These are phyloP conservation scores for Pisolithus sp. DNA, from an alignment of 768 basidiomycete species.

Conservation along the genomic window DNA sequence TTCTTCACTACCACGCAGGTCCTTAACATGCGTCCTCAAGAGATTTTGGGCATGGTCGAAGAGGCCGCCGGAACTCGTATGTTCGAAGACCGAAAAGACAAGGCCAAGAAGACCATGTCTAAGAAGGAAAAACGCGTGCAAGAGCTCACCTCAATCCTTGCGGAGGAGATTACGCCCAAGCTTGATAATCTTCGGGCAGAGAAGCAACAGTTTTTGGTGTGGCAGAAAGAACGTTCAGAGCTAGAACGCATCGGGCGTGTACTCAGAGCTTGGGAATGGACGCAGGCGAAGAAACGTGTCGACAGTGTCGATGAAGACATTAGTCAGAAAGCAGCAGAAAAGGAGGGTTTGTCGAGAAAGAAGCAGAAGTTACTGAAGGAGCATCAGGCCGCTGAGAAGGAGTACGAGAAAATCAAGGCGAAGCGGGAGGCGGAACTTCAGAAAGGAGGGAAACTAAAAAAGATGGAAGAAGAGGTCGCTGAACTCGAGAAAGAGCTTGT, in stretches of 20 bases:
- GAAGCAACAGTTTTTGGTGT: slow-evolving; percentile 83
- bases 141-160: slow-evolving; percentile 73
- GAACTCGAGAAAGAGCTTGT: slow-evolving; percentile 74
- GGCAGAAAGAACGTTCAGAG: slow-evolving; percentile 83
- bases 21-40: slow-evolving; percentile 96
- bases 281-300: slow-evolving; percentile 47
- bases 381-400: slow-evolving; percentile 58
- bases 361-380: slow-evolving; percentile 50
- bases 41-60: slow-evolving; percentile 97
- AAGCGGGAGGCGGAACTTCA: slow-evolving; percentile 81
- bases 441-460: slow-evolving; percentile 89
- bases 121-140: slow-evolving; percentile 97
- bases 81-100: slow-evolving; percentile 98
- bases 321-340: slow-evolving; percentile 41
- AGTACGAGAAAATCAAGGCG: slow-evolving; percentile 57
- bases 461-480: slow-evolving; percentile 73
- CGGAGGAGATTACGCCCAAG: slow-evolving; percentile 92
- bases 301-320: slow-evolving; percentile 53
- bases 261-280: slow-evolving; percentile 87
- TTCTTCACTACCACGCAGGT: slow-evolving; percentile 39
- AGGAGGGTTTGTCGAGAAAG: slow-evolving; percentile 38
- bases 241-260: slow-evolving; percentile 80
- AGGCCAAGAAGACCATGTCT: slow-evolving; percentile 90
- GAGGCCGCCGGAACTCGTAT: slow-evolving; percentile 98
- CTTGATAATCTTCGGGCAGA: slow-evolving; percentile 84